Conservation (phyloP, 1,284 basidiomycete genomes). For the Lentinula novae-zelandiae region DNA sequence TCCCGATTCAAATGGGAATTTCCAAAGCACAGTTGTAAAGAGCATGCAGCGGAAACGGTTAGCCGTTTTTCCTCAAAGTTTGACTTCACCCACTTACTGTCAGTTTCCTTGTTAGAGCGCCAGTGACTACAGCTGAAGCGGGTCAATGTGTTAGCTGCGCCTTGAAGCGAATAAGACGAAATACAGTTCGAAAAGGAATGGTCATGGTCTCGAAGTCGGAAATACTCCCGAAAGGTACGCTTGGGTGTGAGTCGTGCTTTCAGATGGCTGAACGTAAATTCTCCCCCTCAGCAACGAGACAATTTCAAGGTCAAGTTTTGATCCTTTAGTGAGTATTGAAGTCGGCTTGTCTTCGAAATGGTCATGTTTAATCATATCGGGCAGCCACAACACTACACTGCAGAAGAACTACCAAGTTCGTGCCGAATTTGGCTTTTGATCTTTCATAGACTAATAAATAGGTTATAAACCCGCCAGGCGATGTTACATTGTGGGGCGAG, state of each 20-base stretch:
- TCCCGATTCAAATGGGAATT: slow-evolving; percentile 92
- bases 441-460: background rate
- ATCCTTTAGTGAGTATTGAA: slow-evolving; percentile 65
- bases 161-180: slow-evolving; percentile 83
- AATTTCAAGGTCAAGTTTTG: slow-evolving; percentile 83
- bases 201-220: slow-evolving; percentile 84
- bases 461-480: slow-evolving; percentile 41
- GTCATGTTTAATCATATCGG: slow-evolving; percentile 19
- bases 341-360: background rate
- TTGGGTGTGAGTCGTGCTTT: background rate
- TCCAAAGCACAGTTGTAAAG: slow-evolving; percentile 78
- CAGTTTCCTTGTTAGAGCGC: slow-evolving; percentile 49
- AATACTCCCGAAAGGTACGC: slow-evolving; percentile 64
- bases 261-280: background rate
- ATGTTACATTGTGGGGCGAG: slow-evolving; percentile 83
- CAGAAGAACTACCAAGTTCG: slow-evolving; percentile 85
- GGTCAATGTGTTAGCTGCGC: slow-evolving; percentile 95
- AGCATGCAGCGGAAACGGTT: slow-evolving; percentile 93
- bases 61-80: background rate
- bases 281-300: slow-evolving; percentile 54
- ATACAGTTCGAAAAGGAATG: slow-evolving; percentile 92
- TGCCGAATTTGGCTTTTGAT: slow-evolving; percentile 4
- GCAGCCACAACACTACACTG: slow-evolving; percentile 87
- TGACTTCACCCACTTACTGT: background rate
- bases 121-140: slow-evolving; percentile 84